A percentile compares a stretch with the other conserved stretches of the same genome.
Conservation (phyloP, 2,329 filamentous ascomycete genomes). For the Alternaria novae-zelandiae region DNA sequence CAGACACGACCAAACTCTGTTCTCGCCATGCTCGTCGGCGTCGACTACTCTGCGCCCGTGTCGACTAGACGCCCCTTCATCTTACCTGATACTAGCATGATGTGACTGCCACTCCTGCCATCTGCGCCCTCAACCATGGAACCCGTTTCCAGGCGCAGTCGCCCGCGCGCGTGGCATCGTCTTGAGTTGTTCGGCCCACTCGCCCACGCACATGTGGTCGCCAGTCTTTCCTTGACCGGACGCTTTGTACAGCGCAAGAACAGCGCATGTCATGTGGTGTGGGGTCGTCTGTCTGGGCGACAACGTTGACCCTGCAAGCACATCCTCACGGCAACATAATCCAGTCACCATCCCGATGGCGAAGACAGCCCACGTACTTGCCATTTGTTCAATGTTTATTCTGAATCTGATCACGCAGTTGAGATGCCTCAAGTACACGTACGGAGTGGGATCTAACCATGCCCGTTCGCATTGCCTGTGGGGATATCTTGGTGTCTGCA, state of each 20-base stretch:
- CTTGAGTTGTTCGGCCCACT: constrained; percentile 5
- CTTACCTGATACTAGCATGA: neutral
- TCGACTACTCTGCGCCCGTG: neutral
- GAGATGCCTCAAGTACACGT: neutral
- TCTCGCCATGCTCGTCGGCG: neutral
- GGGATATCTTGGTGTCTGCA: neutral
- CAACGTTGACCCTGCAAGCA: neutral
- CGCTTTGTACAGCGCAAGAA: constrained; percentile 11
- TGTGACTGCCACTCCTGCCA: neutral
- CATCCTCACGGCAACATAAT: neutral
- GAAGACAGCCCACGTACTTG: neutral
- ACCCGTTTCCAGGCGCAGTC: neutral
- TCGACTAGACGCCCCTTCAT: neutral
- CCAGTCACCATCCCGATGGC: neutral
- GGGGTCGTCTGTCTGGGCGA: neutral
- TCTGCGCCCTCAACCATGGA: neutral
- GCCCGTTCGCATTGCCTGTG: neutral
- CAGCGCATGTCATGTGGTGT: constrained; percentile 7
- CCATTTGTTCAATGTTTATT: neutral
- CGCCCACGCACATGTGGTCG: neutral
- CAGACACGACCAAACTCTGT: neutral
- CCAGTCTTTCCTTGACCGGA: neutral
- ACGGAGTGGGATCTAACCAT: neutral
- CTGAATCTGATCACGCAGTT: neutral
- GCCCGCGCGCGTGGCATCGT: neutral